phyloP scores from a whole-genome alignment of 768 basidiomycete genomes.

The Austroboletus eburneus region DNA sequence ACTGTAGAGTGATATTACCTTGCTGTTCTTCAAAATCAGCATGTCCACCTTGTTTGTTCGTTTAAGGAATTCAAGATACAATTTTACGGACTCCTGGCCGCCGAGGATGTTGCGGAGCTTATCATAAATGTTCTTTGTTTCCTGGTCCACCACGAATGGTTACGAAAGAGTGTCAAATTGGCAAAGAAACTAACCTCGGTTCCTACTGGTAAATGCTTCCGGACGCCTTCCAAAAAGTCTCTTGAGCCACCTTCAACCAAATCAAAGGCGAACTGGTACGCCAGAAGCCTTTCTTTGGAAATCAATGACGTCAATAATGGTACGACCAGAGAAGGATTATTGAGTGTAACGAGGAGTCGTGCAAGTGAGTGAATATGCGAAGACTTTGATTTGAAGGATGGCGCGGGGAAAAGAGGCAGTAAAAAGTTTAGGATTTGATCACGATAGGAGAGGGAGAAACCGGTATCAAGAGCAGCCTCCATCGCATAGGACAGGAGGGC shows the following conservation, averaged over 20 bases:
- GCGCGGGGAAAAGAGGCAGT: conserved; percentile 81
- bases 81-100: conserved; percentile 87
- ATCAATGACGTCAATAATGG: conserved; percentile 70
- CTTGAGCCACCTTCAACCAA: conserved; percentile 91
- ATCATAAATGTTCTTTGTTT: conserved; percentile 60
- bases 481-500: conserved; percentile 85
- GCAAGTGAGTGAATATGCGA: conserved; percentile 79
- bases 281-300: conserved; percentile 66
- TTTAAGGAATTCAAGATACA: conserved; percentile 94
- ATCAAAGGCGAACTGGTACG: conserved; percentile 96
- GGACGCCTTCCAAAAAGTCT: conserved; percentile 81
- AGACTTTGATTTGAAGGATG: conserved; percentile 65
- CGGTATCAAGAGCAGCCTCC: conserved; percentile 86
- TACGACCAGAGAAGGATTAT: conserved; percentile 74
- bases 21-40: conserved; percentile 87
- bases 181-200: conserved; percentile 45
- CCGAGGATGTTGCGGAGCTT: conserved; percentile 79
- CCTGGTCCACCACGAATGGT: conserved; percentile 35
- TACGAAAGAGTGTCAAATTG: conserved; percentile 1
- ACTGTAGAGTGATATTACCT: conserved; percentile 43
- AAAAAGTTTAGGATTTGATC: conserved; percentile 76
- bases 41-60: conserved; percentile 92
- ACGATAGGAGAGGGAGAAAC: conserved; percentile 82
- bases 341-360: conserved; percentile 85
- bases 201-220: conserved; percentile 63